Percentiles rank a stretch among this genome's conserved stretches.
These are phyloP conservation scores for Nasturtium officinale DNA, from an alignment of 345 rosid species.

Conservation along the genomic window DNA sequence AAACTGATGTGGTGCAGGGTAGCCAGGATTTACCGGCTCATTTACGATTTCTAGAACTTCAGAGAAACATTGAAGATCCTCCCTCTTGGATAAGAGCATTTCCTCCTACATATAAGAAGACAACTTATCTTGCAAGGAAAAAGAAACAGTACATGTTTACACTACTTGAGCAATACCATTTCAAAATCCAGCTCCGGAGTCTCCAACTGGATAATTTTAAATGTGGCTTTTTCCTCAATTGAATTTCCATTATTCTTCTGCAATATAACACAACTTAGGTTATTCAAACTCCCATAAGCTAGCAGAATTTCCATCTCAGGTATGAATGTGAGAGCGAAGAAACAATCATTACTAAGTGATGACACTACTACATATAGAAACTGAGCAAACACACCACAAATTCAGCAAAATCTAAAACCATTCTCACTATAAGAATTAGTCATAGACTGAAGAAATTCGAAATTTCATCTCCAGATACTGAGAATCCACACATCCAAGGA, in stretches of 20 bases:
- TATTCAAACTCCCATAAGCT: constrained; percentile 36
- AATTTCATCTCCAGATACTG: constrained; percentile 37
- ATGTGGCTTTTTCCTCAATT: constrained; percentile 38
- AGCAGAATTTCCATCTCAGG: constrained; percentile 11
- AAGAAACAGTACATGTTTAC: constrained; percentile 10
- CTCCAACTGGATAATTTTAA: constrained; percentile 56
- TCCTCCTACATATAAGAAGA: constrained; percentile 48
- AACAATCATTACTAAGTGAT: constrained; percentile 10
- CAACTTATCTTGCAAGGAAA: not conserved
- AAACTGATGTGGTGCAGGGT: not conserved
- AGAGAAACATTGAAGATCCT: constrained; percentile 45
- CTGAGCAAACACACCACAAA: not conserved
- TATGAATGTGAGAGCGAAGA: constrained; percentile 16
- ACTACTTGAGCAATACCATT: constrained; percentile 48
- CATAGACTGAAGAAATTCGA: not conserved
- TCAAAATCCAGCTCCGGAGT: constrained; percentile 57
- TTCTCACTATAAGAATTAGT: constrained; percentile 34
- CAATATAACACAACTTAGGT: constrained; percentile 33
- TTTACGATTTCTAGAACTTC: constrained; percentile 48
- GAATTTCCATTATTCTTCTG: constrained; percentile 48
- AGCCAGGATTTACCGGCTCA: constrained; percentile 46
- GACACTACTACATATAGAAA: constrained; percentile 3
- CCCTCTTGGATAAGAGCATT: constrained; percentile 37
- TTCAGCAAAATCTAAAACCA: not conserved
- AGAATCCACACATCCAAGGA: constrained; percentile 17